phyloP scores from a whole-genome alignment of 352 stramenopile species.

The Phytophthora constricta region DNA sequence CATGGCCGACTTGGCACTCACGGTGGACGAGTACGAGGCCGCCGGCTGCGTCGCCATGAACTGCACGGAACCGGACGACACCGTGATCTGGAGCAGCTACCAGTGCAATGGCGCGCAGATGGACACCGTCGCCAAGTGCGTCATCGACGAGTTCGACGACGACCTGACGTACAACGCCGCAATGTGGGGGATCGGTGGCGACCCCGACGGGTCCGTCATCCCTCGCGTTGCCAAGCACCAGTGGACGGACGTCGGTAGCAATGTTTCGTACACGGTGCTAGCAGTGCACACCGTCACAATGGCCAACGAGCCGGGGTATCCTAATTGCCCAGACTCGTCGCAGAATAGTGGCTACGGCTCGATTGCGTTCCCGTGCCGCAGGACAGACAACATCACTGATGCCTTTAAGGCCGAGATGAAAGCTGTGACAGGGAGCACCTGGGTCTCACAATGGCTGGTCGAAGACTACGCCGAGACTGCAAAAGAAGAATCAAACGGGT shows the following conservation, averaged over 20 bases:
- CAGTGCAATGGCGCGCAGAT: slow-evolving; percentile 47
- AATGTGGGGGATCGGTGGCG: slow-evolving; percentile 34
- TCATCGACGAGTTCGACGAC: slow-evolving; percentile 28
- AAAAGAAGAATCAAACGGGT: slow-evolving; percentile 8
- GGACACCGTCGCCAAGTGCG: slow-evolving; percentile 38
- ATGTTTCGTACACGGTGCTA: slow-evolving; percentile 27
- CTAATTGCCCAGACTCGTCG: slow-evolving; percentile 12
- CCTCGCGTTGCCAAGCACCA: slow-evolving; percentile 25
- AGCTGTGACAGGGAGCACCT: slow-evolving; percentile 8
- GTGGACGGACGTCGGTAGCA: slow-evolving; percentile 16
- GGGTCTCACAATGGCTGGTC: slow-evolving; percentile 39
- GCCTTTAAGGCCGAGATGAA: slow-evolving; percentile 17
- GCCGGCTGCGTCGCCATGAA: slow-evolving; percentile 22
- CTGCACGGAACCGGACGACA: slow-evolving; percentile 34
- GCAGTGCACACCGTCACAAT: slow-evolving; percentile 26
- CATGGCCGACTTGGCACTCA: slow-evolving; percentile 41
- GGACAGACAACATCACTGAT: slow-evolving; percentile 15
- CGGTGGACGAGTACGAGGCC: slow-evolving; percentile 22
- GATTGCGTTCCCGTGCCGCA: slow-evolving; percentile 44
- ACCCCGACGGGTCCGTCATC: neutral
- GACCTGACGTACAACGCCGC: slow-evolving; percentile 17
- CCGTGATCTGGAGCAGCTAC: slow-evolving; percentile 9
- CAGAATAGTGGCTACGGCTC: slow-evolving; percentile 33
- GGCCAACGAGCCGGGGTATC: slow-evolving; percentile 33
- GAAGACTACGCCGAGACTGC: slow-evolving; percentile 15